Base-by-base conservation (phyloP, 108 stramenopile genomes). In the Cyclostephanos tholiformis region DNA sequence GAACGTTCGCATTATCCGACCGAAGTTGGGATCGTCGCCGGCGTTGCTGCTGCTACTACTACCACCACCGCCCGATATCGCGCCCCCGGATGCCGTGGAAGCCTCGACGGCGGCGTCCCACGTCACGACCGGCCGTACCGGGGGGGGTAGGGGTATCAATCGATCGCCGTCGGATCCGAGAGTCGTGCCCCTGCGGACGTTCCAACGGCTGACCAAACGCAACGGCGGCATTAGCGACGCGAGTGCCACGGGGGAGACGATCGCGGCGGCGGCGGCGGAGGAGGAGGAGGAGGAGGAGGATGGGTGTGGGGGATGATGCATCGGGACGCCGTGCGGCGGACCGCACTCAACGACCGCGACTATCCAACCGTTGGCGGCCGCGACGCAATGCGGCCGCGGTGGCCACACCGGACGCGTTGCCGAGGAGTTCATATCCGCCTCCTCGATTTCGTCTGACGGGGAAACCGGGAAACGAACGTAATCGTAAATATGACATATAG, bases 311-410 rank as follows among this genome's bases (percentile, higher is more conserved):
- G 76, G 65, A 26, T 63, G 52, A 22, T 27, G 30, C 46, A 51
- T 41, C n/a, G 62, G 78, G 65, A 29, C 26, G 62, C 16, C 51
- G 35, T 72, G 68, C 23, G 77, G 74, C 39, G 48, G 78, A 43
- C 36, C 36, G 66, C 88, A 88, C 75, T 94, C 93, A 41, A 94
- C 70, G 4, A 77, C 86, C 13, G 93, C 89, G 29, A 94, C 88
- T 65, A 94, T 94, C 90, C 90, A 91, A 20, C 90, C 89, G 64
- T 94, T 94, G 68, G 89, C 87, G 2, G 89, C 82, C 22, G 90
- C 88, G 9, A 90, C 90, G 68, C 90, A 94, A 11, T 72, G 75
- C 14, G 75, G 51, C 4, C 80, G 77, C 2, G 93, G 93, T 19
- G 93, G 83, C 19, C 86, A 81, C 22, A 94, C 61, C 19, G 86